Conservation (phyloP, 495 filamentous ascomycete species). For the Penicillium pulvis region DNA sequence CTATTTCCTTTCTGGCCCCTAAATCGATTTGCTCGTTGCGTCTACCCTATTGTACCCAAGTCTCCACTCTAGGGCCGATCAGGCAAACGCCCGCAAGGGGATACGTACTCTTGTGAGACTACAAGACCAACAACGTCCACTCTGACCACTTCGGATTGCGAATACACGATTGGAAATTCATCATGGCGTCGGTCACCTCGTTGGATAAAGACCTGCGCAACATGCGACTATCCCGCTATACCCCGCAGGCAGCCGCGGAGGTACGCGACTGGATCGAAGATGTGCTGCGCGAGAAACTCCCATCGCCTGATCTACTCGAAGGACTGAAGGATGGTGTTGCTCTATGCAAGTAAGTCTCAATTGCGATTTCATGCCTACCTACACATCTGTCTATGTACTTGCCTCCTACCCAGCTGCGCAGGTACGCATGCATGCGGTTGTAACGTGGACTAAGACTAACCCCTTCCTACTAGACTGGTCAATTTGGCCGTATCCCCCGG, state of each 20-base stretch:
- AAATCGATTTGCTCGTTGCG: conserved; percentile 5
- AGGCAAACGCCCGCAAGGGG: conserved; percentile 29
- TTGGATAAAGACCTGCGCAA: conserved; percentile 95
- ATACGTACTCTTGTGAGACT: conserved; percentile 17
- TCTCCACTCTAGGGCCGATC: conserved; percentile 25
- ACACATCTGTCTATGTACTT: not conserved
- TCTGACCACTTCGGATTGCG: not conserved
- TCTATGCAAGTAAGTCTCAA: conserved; percentile 77
- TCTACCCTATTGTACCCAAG: conserved; percentile 24
- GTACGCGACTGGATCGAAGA: conserved; percentile 85
- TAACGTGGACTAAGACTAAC: conserved; percentile 15
- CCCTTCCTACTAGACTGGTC: conserved; percentile 62
- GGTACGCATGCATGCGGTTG: conserved; percentile 3
- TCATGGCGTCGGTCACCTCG: conserved; percentile 92
- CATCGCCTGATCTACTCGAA: conserved; percentile 76
- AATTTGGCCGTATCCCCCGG: conserved; percentile 81
- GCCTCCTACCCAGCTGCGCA: not conserved
- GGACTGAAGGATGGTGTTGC: conserved; percentile 84
- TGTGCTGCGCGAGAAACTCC: conserved; percentile 70
- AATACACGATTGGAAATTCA: conserved; percentile 6
- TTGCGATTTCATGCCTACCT: not conserved
- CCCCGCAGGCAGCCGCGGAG: conserved; percentile 86
- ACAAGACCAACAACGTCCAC: not conserved
- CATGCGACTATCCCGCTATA: conserved; percentile 91
- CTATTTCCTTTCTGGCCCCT: not conserved